Evolutionary conservation across 2,329 filamentous ascomycete species (phyloP), one percentile per base, ranked within the genome.

Genomic region (Claviceps digitariae): DNA sequence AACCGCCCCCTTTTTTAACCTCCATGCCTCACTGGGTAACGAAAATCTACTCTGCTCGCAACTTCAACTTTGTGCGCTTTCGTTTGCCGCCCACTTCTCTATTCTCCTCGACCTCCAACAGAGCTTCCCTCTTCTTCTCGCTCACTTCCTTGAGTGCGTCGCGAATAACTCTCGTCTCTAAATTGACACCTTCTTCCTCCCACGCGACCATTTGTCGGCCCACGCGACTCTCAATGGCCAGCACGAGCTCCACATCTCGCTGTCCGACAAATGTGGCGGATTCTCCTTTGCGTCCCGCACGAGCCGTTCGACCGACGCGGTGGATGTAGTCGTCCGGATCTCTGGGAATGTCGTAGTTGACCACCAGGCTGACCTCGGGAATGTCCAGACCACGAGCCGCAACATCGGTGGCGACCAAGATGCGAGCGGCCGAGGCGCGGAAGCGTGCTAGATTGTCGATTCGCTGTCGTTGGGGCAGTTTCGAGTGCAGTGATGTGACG

Each of bases 251-350:
- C 1, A 97, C 90, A 67, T 98, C 93, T 54, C 91, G 78, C 74
- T 97, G 91, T 2, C 93, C 91, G 2, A 98, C 85, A 61, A 98
- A 81, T 2, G 88, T 95, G 17, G 96, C 82, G 5, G 86, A 83
- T 58, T 90, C 84, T 62, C 93, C 93, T 52, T 76, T 77, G 46
- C 90, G 80, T 0, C 93, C 93, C 0, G 93, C 93, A 78, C 93
- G 84, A 3, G 93, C 93, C 13, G 93, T 98, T 70, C 93, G 85
- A 67, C 93, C 93, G 50, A 96, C 91, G 13, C 93, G 83, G 72
- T 98, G 93, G 59, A 98, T 93, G 67, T 98, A 98, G 69, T 96
- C 91, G 66, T 96, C 90, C 3, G 91, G 89, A 64, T 96, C 89
- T n/a, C 91, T 83, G 0, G 93, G 93, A 1, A 98, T 82, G 65